Percentiles rank a stretch among this genome's conserved stretches.
Conservation (phyloP, 805 yeast species). For the Naumovozyma dairenensis region DNA sequence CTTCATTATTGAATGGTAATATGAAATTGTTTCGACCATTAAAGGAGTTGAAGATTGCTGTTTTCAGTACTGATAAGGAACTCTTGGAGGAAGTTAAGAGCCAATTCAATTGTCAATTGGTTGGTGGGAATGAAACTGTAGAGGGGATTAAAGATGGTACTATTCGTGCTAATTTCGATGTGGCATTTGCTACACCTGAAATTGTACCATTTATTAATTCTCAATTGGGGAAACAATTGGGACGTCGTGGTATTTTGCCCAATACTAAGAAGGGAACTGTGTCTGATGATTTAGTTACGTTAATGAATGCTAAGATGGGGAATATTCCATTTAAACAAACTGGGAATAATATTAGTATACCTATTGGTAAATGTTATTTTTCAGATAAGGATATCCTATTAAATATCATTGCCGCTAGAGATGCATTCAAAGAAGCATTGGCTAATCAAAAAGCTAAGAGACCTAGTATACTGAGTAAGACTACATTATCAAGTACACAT, state of each 20-base stretch:
- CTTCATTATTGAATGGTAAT: slow-evolving; percentile 62
- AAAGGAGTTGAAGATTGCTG: slow-evolving; percentile 52
- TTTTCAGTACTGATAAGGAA: slow-evolving; percentile 53
- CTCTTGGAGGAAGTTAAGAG: slow-evolving; percentile 43
- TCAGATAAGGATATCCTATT: slow-evolving; percentile 64
- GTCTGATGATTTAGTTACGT: slow-evolving; percentile 45
- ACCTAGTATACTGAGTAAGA: slow-evolving; percentile 60
- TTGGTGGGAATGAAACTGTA: slow-evolving; percentile 67
- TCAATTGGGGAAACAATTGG: slow-evolving; percentile 67
- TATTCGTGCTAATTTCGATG: slow-evolving; percentile 51
- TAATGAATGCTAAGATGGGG: slow-evolving; percentile 51
- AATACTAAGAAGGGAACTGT: slow-evolving; percentile 80
- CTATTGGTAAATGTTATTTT: slow-evolving; percentile 71
- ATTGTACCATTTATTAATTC: slow-evolving; percentile 49
- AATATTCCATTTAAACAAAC: slow-evolving; percentile 72
- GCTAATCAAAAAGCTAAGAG: slow-evolving; percentile 52
- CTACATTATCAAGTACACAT: slow-evolving; percentile 56
- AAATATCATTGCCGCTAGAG: slow-evolving; percentile 59
- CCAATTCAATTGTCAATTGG: slow-evolving; percentile 48
- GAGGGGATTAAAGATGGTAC: slow-evolving; percentile 46
- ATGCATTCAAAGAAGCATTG: slow-evolving; percentile 46
- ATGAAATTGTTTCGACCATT: slow-evolving; percentile 66
- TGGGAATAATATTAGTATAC: slow-evolving; percentile 47
- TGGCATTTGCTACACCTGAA: slow-evolving; percentile 80
- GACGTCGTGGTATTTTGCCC: slow-evolving; percentile 88